These are phyloP conservation scores for Phytophthora fragariae DNA, from an alignment of 352 stramenopile species.

Conservation along the genomic window DNA sequence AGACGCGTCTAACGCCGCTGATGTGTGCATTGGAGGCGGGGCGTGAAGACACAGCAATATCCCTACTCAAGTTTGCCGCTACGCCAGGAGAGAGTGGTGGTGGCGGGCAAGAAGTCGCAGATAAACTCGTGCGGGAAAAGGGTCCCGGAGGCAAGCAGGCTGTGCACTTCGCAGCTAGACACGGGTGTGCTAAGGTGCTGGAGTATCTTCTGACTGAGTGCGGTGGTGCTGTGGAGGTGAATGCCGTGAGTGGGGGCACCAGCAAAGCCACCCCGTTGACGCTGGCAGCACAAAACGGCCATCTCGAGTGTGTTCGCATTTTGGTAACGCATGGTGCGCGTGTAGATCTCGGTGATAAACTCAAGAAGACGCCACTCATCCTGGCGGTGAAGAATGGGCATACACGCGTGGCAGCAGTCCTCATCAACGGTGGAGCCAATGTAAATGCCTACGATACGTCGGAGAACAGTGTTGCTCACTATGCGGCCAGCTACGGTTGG, in stretches of 20 bases:
- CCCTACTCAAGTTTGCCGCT: constrained; percentile 52
- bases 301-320: constrained; percentile 61
- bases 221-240: constrained; percentile 55
- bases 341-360: constrained; percentile 71
- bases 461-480: constrained; percentile 80
- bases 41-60: constrained; percentile 65
- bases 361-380: constrained; percentile 83
- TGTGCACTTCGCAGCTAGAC: constrained; percentile 63
- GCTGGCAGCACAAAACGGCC: constrained; percentile 65
- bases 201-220: constrained; percentile 54
- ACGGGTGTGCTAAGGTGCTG: constrained; percentile 54
- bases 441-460: constrained; percentile 82
- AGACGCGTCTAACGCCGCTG: constrained; percentile 67
- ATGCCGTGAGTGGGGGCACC: constrained; percentile 42
- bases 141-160: constrained; percentile 62
- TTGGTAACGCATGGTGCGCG: constrained; percentile 64
- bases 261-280: constrained; percentile 68
- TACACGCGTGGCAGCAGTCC: constrained; percentile 50
- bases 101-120: constrained; percentile 53
- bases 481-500: constrained; percentile 82
- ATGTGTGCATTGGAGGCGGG: constrained; percentile 57
- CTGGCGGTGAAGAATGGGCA: constrained; percentile 83
- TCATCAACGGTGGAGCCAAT: constrained; percentile 78
- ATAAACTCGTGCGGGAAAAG: constrained; percentile 55
- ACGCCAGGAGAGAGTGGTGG: constrained; percentile 35